Conservation (phyloP, 768 basidiomycete species). For the Collybiopsis confluens region DNA sequence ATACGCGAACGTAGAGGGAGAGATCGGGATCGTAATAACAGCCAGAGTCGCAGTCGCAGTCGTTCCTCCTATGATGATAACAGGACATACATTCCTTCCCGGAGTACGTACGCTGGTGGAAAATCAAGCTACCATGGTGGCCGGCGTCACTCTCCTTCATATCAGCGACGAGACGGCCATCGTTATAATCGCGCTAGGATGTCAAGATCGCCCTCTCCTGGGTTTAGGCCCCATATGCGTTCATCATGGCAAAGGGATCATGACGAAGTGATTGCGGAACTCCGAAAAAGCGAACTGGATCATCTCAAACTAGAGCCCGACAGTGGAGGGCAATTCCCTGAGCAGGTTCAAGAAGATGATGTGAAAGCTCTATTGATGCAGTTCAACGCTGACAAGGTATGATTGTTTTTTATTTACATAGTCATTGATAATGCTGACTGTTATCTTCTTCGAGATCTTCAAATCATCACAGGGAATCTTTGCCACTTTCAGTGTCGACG, state of each 20-base stretch:
- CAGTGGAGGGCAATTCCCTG: constrained; percentile 32
- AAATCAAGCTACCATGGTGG: constrained; percentile 8
- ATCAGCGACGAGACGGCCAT: not conserved
- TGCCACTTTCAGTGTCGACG: constrained; percentile 68
- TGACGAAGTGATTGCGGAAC: constrained; percentile 39
- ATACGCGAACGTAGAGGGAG: not conserved
- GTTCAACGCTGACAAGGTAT: constrained; percentile 72
- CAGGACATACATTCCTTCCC: constrained; percentile 1
- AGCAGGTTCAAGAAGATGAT: constrained; percentile 59
- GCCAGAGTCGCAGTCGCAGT: not conserved
- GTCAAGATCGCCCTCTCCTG: constrained; percentile 27
- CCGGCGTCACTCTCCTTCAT: constrained; percentile 4
- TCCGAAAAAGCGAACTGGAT: constrained; percentile 62
- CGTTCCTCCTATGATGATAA: constrained; percentile 3
- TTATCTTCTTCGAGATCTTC: constrained; percentile 49
- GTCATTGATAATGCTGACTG: constrained; percentile 1
- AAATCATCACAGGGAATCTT: constrained; percentile 74
- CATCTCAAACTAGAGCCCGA: constrained; percentile 59
- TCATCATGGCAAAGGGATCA: constrained; percentile 31
- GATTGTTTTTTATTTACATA: constrained; percentile 3
- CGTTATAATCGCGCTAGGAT: not conserved
- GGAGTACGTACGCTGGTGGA: constrained; percentile 1
- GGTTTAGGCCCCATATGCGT: constrained; percentile 5
- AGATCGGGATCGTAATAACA: not conserved
- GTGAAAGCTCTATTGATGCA: constrained; percentile 64